phyloP scores from a whole-genome alignment of 192 early-diverging fungal species.

The Mortierella alpina region DNA sequence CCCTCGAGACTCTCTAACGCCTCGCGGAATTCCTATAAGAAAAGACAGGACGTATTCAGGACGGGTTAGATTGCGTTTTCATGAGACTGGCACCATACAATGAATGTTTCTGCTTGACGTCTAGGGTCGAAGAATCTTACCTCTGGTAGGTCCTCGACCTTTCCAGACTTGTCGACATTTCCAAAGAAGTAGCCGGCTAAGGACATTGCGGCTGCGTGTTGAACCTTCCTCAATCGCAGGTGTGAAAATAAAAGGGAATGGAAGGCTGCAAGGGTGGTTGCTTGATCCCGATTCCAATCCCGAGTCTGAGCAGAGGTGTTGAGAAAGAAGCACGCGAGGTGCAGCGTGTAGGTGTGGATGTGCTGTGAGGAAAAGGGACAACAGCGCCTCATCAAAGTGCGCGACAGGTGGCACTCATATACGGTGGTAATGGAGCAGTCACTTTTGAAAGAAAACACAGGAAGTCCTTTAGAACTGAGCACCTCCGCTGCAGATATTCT shows the following conservation, averaged over 20 bases:
- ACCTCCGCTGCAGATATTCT: neutral
- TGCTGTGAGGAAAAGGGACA: neutral
- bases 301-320: neutral
- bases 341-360: neutral
- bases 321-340: neutral
- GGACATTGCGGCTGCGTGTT: constrained; percentile 60
- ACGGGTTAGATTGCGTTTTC: no score
- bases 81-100: no score
- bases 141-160: constrained; percentile 74
- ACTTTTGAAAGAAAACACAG: neutral
- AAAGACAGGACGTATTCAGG: neutral
- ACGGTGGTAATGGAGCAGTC: neutral
- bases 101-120: neutral
- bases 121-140: constrained; percentile 14
- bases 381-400: neutral
- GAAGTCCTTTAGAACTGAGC: neutral
- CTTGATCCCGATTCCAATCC: neutral
- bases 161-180: constrained; percentile 89
- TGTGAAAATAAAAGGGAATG: neutral
- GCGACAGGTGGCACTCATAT: no score
- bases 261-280: neutral
- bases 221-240: neutral
- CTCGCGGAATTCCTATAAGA: constrained; percentile 64
- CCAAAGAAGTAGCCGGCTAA: constrained; percentile 86
- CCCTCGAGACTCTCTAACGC: constrained; percentile 62